Evolutionary conservation across 306 rosid species (phyloP), one percentile per base, ranked within the genome.

Genomic region (Lupinus albus): DNA sequence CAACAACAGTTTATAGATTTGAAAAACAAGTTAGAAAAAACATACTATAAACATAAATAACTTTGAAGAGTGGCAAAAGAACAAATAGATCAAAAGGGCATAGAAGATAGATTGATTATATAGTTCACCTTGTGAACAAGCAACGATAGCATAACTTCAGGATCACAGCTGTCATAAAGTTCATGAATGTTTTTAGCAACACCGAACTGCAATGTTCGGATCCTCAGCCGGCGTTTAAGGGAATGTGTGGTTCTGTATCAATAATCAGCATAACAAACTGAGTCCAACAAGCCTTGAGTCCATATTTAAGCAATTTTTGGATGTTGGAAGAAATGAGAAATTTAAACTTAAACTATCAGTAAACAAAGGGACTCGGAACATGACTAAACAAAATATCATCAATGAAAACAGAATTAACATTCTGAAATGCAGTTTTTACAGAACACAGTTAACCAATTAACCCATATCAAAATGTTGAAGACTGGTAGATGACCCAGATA

Each of bases 131-230:
- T 92, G 87, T 92, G 96, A 81, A 84, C 89, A 18, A 92, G 96
- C 67, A 92, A 67, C 11, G 96, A 92, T 17, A 89, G 77, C 67
- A 92, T 84, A 62, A 83, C 98, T 84, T 92, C 96, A 32, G 91
- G 86, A 77, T 81, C 98, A 84, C 89, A 92, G 80, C 89, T 82
- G 70, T 92, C 98, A 49, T 87, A 92, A 63, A 92, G 86, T 77
- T 89, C 95, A 42, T 77, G 62, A 59, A 84, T 62, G 80, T 89
- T 80, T 79, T 89, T 86, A 68, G 98, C 95, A 70, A 84, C 80
- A 12, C 84, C 84, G 80, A 76, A 92, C 80, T 89, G 96, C 70
- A 87, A 42, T 10, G 98, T 92, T 61, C 98, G 85, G 51, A 92
- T 86, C 86, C 98, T 84, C 53, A 89, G 70, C 68, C 91, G 82